Evolutionary conservation across 1,284 basidiomycete genomes (phyloP).

Genomic region (Papiliotrema fonsecae): DNA sequence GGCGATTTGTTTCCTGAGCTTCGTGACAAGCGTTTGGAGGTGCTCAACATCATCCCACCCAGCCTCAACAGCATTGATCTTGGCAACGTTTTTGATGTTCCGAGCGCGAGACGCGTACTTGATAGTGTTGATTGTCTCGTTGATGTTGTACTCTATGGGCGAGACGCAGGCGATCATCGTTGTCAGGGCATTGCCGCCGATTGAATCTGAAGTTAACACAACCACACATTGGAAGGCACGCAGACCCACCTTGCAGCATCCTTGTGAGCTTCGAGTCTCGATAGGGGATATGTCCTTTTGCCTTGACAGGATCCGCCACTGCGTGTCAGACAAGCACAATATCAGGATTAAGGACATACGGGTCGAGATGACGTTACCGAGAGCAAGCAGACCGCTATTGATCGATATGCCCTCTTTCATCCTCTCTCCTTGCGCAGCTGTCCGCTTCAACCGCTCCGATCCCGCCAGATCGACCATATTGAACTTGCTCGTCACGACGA

Average conservation of each 20-base stretch:
- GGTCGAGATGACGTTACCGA: conserved; percentile 97
- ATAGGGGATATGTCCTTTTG: conserved; percentile 74
- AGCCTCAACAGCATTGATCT: conserved; percentile 89
- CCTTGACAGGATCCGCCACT: conserved; percentile 80
- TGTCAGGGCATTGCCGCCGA: conserved; percentile 97
- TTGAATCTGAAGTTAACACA: conserved; percentile 59
- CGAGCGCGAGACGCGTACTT: conserved; percentile 97
- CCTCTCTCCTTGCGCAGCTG: conserved; percentile 86
- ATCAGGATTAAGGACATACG: conserved; percentile 12
- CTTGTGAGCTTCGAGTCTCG: conserved; percentile 96
- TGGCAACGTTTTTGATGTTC: conserved; percentile 93
- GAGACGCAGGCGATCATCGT: conserved; percentile 99
- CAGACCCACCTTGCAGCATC: conserved; percentile 62
- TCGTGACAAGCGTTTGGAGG: conserved; percentile 77
- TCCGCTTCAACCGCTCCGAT: conserved; percentile 91
- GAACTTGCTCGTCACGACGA: conserved; percentile 89
- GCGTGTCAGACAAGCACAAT: conserved; percentile 4
- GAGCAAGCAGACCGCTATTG: conserved; percentile 91
- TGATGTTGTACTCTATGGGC: conserved; percentile 84
- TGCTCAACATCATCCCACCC: conserved; percentile 99
- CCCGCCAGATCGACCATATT: conserved; percentile 98
- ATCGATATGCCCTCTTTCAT: conserved; percentile 97
- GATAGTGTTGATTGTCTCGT: conserved; percentile 92
- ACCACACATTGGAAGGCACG: too few species aligned
- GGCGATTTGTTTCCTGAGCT: conserved; percentile 81